Base-by-base conservation (phyloP, 1,284 basidiomycete genomes). In the Malassezia arunalokei region DNA sequence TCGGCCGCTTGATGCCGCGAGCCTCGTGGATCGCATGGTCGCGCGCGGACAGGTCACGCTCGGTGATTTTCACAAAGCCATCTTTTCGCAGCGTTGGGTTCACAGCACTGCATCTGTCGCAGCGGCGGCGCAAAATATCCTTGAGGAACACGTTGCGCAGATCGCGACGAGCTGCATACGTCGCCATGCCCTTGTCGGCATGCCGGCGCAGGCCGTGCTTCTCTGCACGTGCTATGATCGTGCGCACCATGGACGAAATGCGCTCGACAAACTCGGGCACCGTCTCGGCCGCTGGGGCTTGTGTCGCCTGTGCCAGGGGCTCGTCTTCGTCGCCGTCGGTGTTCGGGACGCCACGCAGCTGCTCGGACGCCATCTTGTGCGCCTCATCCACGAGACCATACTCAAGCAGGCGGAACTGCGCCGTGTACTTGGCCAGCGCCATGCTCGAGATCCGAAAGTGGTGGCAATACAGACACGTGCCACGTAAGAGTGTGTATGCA, bases 401-500 rank as follows among this genome's bases (percentile, higher is more conserved):
- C 65, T 96, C 89, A 58, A 96, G 78, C 24, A 98, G 76, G n/a
- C 83, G 81, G 49, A 98, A 78, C 67, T 92, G 88, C 8, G 87
- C 90, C 30, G 83, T 77, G 71, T 85, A 92, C 76, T 65, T 65
- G 43, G 62, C 58, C 38, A 64, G 53, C 31, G 85, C 87, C 65
- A 81, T 80, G 41, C 87, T 74, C 86, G 60, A 43, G 9, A 85
- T 76, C 75, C 92, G 89, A 77, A 98, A 95, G 64, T 80, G 81
- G 75, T 98, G 92, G 76, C 94, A 99, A 76, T 87, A 96, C 70
- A 94, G 77, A 77, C 94, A 99, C n/a, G 83, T 84, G 40, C 84
- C 84, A 48, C 90, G 83, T 12, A 99, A 78, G 46, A 98, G 76
- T 62, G 86, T 85, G 75, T 84, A 91, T 78, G 87, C 85, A 69